Evolutionary conservation across 257 asterid species (phyloP), one percentile per base, ranked within the genome.

Genomic region (Solanum acaule): DNA sequence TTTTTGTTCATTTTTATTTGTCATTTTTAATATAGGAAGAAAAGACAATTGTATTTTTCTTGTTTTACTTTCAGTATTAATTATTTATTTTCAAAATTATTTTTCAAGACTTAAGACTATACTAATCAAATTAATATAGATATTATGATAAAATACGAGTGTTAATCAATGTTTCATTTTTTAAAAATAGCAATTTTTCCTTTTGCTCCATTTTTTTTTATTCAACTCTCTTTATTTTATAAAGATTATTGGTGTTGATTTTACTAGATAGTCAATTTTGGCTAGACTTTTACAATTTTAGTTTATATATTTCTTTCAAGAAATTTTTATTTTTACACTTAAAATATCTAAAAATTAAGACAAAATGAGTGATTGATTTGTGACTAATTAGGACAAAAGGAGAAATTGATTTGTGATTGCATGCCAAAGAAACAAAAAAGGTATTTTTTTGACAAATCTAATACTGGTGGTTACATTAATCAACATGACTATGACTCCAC

Each of bases 1-100:
- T 8, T 0, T 22, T 8, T 0, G 0, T 22, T 59, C 0, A 56
- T 0, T 56, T 56, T 56, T 56, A 56, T 56, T 56, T 56, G 11
- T 20, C 1, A 22, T 22, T 61, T 61, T 59, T 4, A 59, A 22
- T 22, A 22, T 3, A 59, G 2, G 1, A 61, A 61, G 6, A 61
- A 4, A 61, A 61, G 27, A 61, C 12, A 22, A 61, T 0, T 61
- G 6, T 22, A 22, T 61, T 22, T 61, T 61, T 61, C 2, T 9
- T 61, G 6, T 61, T 61, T 61, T 61, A 61, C 14, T 61, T 22
- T 22, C 1, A 9, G 1, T 61, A 22, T 61, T 23, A 61, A 22
- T 61, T 22, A 61, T 9, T 1, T 61, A 61, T 61, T 61, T 22
- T 1, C 10, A 8, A 59, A 61, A 22, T 22, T 22, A 22, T 61